These are phyloP conservation scores for Acidomyces sp. DNA, from an alignment of 495 filamentous ascomycete species.

Conservation along the genomic window DNA sequence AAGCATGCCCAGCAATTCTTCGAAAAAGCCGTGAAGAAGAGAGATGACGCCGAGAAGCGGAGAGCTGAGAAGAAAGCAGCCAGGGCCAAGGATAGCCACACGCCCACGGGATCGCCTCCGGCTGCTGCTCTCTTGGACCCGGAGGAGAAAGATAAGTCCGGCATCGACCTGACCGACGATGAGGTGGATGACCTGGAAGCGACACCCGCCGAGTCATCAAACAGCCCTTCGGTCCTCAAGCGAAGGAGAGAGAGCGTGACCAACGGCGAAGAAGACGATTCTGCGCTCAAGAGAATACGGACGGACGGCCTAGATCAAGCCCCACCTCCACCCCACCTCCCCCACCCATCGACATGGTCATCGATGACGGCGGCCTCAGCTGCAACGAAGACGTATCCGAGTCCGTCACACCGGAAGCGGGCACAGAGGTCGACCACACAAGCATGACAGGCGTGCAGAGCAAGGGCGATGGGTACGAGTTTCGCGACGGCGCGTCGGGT, in stretches of 20 bases:
- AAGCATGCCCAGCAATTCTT: conserved; percentile 71
- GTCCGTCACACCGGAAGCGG: conserved; percentile 13
- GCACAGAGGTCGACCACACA: conserved; percentile 7
- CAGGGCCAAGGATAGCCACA: conserved; percentile 25
- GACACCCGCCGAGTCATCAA: conserved; percentile 26
- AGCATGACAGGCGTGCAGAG: neutral
- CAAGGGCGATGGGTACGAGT: neutral
- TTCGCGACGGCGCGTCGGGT: conserved; percentile 7
- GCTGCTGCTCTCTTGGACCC: conserved; percentile 12
- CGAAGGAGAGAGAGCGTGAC: conserved; percentile 42
- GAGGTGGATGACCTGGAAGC: conserved; percentile 32
- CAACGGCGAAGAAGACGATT: conserved; percentile 20
- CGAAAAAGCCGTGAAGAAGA: conserved; percentile 69
- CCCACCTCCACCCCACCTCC: conserved; percentile 36
- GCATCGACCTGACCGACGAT: conserved; percentile 23
- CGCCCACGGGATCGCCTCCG: conserved; percentile 21
- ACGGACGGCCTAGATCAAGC: conserved; percentile 27
- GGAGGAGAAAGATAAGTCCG: conserved; percentile 18
- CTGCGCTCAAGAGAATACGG: conserved; percentile 21
- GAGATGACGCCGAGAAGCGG: conserved; percentile 51
- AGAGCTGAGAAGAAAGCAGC: conserved; percentile 40
- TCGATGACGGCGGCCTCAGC: conserved; percentile 1
- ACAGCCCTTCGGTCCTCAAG: conserved; percentile 37
- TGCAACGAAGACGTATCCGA: conserved; percentile 13
- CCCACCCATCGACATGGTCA: conserved; percentile 20